Evolutionary conservation across 108 stramenopile genomes (phyloP).

Genomic region (Discostella stelligeroides): DNA sequence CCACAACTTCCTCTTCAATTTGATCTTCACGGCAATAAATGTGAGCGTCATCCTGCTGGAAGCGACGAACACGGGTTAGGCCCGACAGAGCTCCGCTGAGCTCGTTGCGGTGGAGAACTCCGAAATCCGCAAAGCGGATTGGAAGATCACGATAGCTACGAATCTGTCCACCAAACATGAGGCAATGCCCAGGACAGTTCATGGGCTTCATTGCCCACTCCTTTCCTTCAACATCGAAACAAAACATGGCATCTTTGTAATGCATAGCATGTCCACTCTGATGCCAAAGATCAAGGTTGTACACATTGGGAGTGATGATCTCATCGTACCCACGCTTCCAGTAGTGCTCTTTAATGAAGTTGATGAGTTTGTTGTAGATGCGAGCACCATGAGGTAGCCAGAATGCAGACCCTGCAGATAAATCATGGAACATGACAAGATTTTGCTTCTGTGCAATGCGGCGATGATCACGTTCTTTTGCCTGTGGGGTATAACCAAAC

Average conservation of each 20-base stretch:
- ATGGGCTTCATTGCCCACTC: conserved; percentile 99
- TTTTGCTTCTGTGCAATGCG: conserved; percentile 92
- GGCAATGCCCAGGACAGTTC: conserved; percentile 99
- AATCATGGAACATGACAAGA: conserved; percentile 96
- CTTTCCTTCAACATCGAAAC: conserved; percentile 92
- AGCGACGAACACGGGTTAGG: conserved; percentile 98
- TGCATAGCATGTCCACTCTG: conserved; percentile 97
- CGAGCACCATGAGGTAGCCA: conserved; percentile 98
- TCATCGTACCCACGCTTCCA: conserved; percentile 97
- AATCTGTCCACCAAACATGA: conserved; percentile 89
- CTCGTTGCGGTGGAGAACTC: conserved; percentile 98
- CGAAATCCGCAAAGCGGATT: conserved; percentile 97
- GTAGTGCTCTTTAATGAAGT: conserved; percentile 94
- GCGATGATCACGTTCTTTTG: conserved; percentile 97
- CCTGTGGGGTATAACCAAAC: conserved; percentile 76
- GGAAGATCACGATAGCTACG: conserved; percentile 98
- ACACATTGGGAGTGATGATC: conserved; percentile 98
- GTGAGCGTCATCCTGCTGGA: conserved; percentile 99
- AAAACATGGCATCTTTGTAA: conserved; percentile 98
- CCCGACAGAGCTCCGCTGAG: conserved; percentile 95
- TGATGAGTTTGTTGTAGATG: conserved; percentile 97
- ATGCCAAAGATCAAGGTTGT: conserved; percentile 98
- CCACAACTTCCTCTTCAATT: conserved; percentile 93
- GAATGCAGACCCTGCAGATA: conserved; percentile 97
- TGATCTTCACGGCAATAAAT: conserved; percentile 98